These are phyloP conservation scores for Erythrobasidium hasegawianum DNA, from an alignment of 1,284 basidiomycete species.

Conservation along the genomic window DNA sequence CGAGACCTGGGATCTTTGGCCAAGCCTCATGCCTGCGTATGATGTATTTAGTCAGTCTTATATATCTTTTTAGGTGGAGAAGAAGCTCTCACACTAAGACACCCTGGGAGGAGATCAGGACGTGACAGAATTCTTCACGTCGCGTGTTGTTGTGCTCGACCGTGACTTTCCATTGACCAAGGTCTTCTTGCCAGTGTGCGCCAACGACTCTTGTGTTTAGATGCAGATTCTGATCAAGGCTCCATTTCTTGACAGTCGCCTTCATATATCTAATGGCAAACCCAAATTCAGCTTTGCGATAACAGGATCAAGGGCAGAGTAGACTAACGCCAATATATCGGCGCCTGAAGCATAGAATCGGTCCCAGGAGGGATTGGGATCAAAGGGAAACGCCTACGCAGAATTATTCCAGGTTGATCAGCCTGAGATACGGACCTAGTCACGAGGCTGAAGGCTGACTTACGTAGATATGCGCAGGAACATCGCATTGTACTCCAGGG, in stretches of 20 bases:
- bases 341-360: constrained; percentile 53
- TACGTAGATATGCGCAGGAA: constrained; percentile 25
- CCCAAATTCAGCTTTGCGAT: no score
- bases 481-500: constrained; percentile 12
- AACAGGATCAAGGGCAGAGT: no score
- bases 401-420: no score
- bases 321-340: constrained; percentile 52
- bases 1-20: constrained; percentile 27
- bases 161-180: constrained; percentile 5
- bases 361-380: constrained; percentile 57
- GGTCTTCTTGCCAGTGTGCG: constrained; percentile 10
- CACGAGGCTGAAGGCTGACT: no score
- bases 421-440: no score
- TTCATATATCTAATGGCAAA: constrained; percentile 8
- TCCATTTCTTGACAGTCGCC: constrained; percentile 6
- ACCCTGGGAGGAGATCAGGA: background rate
- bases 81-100: background rate
- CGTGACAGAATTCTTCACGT: background rate
- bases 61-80: no score
- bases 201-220: constrained; percentile 21
- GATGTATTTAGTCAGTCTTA: no score
- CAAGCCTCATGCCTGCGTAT: constrained; percentile 10
- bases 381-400: constrained; percentile 57
- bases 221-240: constrained; percentile 9
- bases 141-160: background rate